Evolutionary conservation across 371 early-diverging fungal genomes (phyloP), one percentile per base, ranked within the genome.

Genomic region (Homolaphlyctis polyrhiza): DNA sequence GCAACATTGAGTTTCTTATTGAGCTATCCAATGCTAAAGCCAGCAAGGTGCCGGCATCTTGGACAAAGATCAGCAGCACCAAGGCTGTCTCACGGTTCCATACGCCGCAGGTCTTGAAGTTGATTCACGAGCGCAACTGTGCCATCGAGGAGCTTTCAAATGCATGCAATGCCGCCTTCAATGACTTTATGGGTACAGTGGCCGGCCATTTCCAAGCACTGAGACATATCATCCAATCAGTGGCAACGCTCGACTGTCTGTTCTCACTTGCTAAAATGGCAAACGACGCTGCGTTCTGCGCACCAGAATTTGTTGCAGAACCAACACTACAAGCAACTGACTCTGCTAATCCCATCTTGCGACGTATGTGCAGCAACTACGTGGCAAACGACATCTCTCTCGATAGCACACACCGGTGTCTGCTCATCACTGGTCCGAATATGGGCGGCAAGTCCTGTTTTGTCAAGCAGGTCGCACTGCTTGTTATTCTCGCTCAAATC

Each of bases 401-500:
- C 32, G 77, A 76, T 16, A 79, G 72, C 47, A 54, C 47, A 4
- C 1, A 16, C 32, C 47, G 8, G 34, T 49, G 45, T 36, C 35
- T 57, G 36, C 33, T n/a, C 51, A 47, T n/a, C 16, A 60, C 52
- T 33, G 48, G 93, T 0, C 91, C 94, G 25, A 95, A 95, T 66
- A 93, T 94, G 90, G 93, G 92, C 33, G 96, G 96, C 35, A 92
- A 90, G 80, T 82, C 87, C 57, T 91, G 91, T 3, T 86, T 89
- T 65, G 79, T 92, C 30, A 85, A 92, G 49, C 87, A 88, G 43
- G 81, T 91, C 1, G 91, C 90, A 11, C 57, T 92, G 27, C 80
- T 89, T 33, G 77, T 82, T 23, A 83, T 96, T 54, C 83, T 95
- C 85, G 90, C 84, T 1, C 96, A 96, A 67, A 86, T 91, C 23